phyloP scores from a whole-genome alignment of 1,139 yeast species.

The Candida frijolesensis region DNA sequence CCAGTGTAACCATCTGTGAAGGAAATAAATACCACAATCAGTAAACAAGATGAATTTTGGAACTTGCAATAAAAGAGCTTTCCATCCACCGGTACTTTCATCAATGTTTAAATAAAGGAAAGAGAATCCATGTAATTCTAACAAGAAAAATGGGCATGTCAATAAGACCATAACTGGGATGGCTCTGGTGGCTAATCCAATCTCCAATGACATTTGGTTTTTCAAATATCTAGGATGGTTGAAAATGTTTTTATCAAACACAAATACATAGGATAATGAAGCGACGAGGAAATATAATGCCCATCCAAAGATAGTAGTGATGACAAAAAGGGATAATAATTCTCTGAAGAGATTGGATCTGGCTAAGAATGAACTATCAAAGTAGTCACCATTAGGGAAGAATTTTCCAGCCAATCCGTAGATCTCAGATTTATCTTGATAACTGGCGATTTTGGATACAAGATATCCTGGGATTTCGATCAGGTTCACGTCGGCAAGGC shows the following conservation, averaged over 20 bases:
- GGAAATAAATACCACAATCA: conserved; percentile 86
- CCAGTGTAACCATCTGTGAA: conserved; percentile 93
- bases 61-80: conserved; percentile 62
- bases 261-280: conserved; percentile 66
- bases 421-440: conserved; percentile 37
- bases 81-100: conserved; percentile 70
- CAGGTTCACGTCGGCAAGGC: conserved; percentile 14
- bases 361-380: conserved; percentile 63
- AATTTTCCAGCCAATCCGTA: conserved; percentile 40
- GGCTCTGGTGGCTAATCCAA: conserved; percentile 72
- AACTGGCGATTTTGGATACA: conserved; percentile 22
- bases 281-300: conserved; percentile 77
- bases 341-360: conserved; percentile 79
- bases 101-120: conserved; percentile 67
- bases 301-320: conserved; percentile 86
- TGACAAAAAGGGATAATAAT: conserved; percentile 61
- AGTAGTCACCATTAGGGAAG: conserved; percentile 50
- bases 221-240: conserved; percentile 95
- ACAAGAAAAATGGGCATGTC: conserved; percentile 86
- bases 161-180: conserved; percentile 87
- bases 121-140: conserved; percentile 84
- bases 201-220: conserved; percentile 86
- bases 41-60: conserved; percentile 87
- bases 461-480: conserved; percentile 14
- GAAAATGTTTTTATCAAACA: conserved; percentile 86